Percentiles rank a stretch among this genome's conserved stretches.
Evolutionary conservation across 148 eudicot genomes (phyloP).

Genomic region (Simmondsia chinensis): DNA sequence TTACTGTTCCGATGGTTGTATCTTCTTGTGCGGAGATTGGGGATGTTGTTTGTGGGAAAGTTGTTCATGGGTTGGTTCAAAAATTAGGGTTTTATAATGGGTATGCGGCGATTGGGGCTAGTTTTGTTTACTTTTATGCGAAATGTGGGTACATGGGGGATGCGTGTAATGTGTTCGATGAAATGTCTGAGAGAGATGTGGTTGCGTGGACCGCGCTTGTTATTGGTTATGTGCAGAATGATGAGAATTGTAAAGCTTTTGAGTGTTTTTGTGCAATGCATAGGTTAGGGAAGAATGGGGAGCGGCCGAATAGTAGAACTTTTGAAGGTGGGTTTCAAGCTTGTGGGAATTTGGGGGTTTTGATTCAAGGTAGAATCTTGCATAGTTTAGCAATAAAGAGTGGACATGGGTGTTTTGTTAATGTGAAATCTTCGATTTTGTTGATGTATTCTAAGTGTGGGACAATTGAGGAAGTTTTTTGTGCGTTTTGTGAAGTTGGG

Average conservation of each 20-base stretch:
- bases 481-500: conserved; percentile 32
- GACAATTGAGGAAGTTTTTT: conserved; percentile 26
- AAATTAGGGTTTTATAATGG: conserved; percentile 31
- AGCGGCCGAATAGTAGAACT: conserved; percentile 58
- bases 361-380: conserved; percentile 47
- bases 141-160: conserved; percentile 42
- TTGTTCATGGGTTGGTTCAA: conserved; percentile 40
- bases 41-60: conserved; percentile 19
- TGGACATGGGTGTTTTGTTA: conserved; percentile 24
- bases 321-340: conserved; percentile 70
- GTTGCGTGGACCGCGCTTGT: conserved; percentile 63
- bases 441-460: conserved; percentile 66
- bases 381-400: conserved; percentile 48
- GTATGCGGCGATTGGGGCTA: conserved; percentile 49
- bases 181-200: conserved; percentile 39
- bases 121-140: conserved; percentile 57
- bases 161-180: conserved; percentile 45
- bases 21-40: conserved; percentile 49
- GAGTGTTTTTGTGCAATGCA: conserved; percentile 46
- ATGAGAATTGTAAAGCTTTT: conserved; percentile 47
- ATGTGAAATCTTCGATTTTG: conserved; percentile 46
- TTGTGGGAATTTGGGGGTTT: conserved; percentile 44
- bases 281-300: conserved; percentile 25
- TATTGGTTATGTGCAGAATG: conserved; percentile 65
- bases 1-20: conserved; percentile 60